phyloP scores from a whole-genome alignment of 352 stramenopile species.

The Aphanomyces euteiches region DNA sequence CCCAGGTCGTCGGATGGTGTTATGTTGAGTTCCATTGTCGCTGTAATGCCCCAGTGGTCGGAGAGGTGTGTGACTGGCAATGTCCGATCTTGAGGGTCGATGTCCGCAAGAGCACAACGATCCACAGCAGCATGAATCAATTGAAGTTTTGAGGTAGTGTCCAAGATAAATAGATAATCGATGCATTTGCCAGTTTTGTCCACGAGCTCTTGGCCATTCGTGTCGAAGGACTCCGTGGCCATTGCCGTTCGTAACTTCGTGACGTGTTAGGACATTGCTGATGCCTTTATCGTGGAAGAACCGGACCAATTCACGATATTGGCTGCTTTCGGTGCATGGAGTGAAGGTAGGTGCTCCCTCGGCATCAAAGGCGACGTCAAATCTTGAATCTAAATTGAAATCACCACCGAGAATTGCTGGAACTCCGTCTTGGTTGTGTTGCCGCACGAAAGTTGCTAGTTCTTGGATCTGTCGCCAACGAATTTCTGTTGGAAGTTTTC shows the following conservation, averaged over 20 bases:
- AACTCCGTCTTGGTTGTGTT: constrained; percentile 47
- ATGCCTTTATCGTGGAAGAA: constrained; percentile 39
- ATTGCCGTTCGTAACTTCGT: constrained; percentile 78
- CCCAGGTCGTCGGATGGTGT: background rate
- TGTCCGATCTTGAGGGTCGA: constrained; percentile 27
- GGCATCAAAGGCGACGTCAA: constrained; percentile 54
- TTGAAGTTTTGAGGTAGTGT: constrained; percentile 31
- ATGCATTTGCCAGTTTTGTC: constrained; percentile 80
- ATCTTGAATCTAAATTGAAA: constrained; percentile 77
- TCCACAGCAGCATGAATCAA: constrained; percentile 51
- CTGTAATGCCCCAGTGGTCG: constrained; percentile 67
- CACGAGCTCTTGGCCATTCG: constrained; percentile 37
- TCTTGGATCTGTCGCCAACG: constrained; percentile 57
- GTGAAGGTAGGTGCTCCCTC: constrained; percentile 35
- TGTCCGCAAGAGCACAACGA: constrained; percentile 42
- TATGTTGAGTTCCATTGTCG: constrained; percentile 44
- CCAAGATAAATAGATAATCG: constrained; percentile 77
- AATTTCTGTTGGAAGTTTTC: constrained; percentile 46
- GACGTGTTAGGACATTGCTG: constrained; percentile 3
- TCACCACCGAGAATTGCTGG: constrained; percentile 71
- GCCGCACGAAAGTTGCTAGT: constrained; percentile 60
- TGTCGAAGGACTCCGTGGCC: constrained; percentile 65
- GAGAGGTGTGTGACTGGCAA: constrained; percentile 76
- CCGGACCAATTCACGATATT: constrained; percentile 56
- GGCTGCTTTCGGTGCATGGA: constrained; percentile 50